Base-by-base conservation (phyloP, 2,329 filamentous ascomycete species). In the Monosporascus ibericus region DNA sequence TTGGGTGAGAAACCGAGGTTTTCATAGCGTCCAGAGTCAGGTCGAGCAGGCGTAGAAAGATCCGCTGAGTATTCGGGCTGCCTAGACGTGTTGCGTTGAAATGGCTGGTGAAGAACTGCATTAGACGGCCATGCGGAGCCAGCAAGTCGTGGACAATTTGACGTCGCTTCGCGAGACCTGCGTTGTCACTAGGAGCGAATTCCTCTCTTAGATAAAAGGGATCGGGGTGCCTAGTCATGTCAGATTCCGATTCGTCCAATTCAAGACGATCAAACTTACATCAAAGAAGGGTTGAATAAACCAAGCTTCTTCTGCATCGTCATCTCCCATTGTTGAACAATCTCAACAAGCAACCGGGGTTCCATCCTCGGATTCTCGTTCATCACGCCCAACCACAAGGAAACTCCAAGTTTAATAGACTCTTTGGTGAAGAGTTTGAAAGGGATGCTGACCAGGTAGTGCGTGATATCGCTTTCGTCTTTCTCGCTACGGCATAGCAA, bases 321-420 rank as follows among this genome's bases (percentile, higher is more conserved):
- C 52, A 80, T 77, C 69, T 97, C 92, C 90, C 92, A 99, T 57
- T 92, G 88, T 65, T 94, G 87, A 9, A 88, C 87, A 61, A 97
- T 89, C 66, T 95, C 90, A 49, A 85, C 85, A 34, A 99, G 73
- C 52, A 99, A 84, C 55, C 91, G 85, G 8, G 92, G 82, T 68
- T 96, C 91, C 70, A 96, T 86, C 52, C 82, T 81, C 3, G 92
- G 89, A 63, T 96, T 97, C 68, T 99, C 94, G 63, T 97, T 94
- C 64, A 97, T 95, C 15, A 97, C 89, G 25, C 94, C 94, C 55
- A 96, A 84, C 94, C 94, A 99, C 6, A 99, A 75, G 4, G 94
- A 96, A 37, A 96, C 88, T 6, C 94, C 95, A 48, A 97, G 82
- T 66, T 96, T 95, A 67, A 99, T 94, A 2, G 92, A 94, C 64